Conservation (phyloP, 306 rosid genomes). For the Begonia peltatifolia region DNA sequence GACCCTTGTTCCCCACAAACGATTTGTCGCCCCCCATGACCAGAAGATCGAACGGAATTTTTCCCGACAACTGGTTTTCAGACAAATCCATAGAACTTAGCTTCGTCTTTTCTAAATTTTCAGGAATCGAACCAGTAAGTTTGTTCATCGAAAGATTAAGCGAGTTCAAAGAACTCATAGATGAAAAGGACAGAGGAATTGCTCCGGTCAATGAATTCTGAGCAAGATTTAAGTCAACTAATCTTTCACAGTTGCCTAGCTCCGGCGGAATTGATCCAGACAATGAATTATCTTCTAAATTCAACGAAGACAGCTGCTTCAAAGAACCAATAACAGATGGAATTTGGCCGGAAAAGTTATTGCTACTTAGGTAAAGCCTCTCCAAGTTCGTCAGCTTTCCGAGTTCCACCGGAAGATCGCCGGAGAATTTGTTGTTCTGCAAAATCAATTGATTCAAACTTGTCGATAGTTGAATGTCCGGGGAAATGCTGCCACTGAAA, state of each 20-base stretch:
- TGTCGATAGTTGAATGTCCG: conserved; percentile 44
- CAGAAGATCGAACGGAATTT: conserved; percentile 52
- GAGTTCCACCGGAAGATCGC: conserved; percentile 60
- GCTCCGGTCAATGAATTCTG: conserved; percentile 48
- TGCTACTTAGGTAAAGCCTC: conserved; percentile 54
- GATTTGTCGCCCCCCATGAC: conserved; percentile 63
- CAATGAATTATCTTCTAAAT: conserved; percentile 56
- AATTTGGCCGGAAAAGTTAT: conserved; percentile 55
- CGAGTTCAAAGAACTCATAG: conserved; percentile 63
- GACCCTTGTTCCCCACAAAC: conserved; percentile 51
- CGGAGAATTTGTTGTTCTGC: conserved; percentile 55
- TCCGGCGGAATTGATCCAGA: conserved; percentile 58
- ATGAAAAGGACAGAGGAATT: conserved; percentile 54
- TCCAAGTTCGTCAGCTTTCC: conserved; percentile 59
- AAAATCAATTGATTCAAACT: conserved; percentile 53
- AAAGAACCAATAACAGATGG: conserved; percentile 58
- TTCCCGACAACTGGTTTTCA: conserved; percentile 50
- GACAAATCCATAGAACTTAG: conserved; percentile 80
- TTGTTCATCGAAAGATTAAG: conserved; percentile 60
- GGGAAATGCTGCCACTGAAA: conserved; percentile 46
- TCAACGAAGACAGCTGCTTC: conserved; percentile 64
- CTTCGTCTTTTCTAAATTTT: conserved; percentile 43
- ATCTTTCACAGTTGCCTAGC: conserved; percentile 48
- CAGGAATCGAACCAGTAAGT: conserved; percentile 61
- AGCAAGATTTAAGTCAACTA: conserved; percentile 78